These are phyloP conservation scores for Vachellia pachyceras DNA, from an alignment of 306 rosid species.

Conservation along the genomic window DNA sequence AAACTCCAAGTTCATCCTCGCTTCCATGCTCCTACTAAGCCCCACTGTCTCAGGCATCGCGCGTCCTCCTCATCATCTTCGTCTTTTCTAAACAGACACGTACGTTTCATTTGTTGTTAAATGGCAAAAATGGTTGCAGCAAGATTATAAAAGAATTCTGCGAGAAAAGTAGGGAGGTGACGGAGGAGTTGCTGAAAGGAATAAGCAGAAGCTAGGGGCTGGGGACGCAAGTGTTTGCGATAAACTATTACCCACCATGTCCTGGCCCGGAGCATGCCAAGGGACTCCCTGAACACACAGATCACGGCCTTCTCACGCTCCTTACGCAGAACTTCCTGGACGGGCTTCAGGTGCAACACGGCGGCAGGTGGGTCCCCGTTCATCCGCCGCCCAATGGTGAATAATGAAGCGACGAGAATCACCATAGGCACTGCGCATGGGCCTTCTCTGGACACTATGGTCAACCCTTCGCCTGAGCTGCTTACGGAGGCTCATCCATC, in stretches of 20 bases:
- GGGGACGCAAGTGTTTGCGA: constrained; percentile 44
- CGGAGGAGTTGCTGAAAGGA: constrained; percentile 55
- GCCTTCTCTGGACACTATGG: constrained; percentile 51
- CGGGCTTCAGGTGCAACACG: constrained; percentile 63
- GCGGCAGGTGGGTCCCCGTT: constrained; percentile 52
- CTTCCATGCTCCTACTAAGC: constrained; percentile 58
- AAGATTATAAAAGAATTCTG: constrained; percentile 46
- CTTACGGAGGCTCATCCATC: constrained; percentile 32
- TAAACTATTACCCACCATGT: constrained; percentile 65
- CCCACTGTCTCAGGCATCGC: constrained; percentile 54
- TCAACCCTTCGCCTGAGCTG: constrained; percentile 48
- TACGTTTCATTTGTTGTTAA: neutral
- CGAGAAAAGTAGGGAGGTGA: constrained; percentile 36
- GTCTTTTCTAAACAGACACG: neutral
- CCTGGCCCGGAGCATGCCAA: constrained; percentile 60
- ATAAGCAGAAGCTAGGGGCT: constrained; percentile 53
- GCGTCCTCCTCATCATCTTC: neutral
- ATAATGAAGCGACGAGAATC: constrained; percentile 51
- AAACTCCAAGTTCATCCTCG: constrained; percentile 69
- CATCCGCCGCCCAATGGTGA: constrained; percentile 57
- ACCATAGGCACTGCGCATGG: constrained; percentile 59
- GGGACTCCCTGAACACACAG: constrained; percentile 68
- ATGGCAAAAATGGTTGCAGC: constrained; percentile 29
- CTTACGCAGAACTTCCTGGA: constrained; percentile 46
- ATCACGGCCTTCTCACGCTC: constrained; percentile 60